Percentiles rank a stretch among this genome's conserved stretches.
These are phyloP conservation scores for Rhodamnia argentea DNA, from an alignment of 345 rosid species.

Conservation along the genomic window DNA sequence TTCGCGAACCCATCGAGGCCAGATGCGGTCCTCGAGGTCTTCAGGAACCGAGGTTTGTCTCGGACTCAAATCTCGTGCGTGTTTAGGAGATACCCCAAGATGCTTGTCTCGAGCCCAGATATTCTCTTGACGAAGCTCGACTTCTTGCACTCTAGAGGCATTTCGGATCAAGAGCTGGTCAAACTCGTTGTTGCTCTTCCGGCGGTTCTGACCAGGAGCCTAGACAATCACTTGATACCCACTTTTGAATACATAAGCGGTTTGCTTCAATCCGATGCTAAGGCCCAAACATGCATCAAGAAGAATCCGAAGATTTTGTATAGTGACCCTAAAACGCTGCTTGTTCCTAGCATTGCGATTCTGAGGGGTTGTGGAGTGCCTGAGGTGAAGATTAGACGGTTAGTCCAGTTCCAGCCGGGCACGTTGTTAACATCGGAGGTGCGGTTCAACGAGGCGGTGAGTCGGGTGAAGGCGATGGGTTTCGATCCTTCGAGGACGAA, in stretches of 20 bases:
- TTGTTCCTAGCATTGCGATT: background rate
- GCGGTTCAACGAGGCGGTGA: background rate
- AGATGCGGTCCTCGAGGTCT: background rate
- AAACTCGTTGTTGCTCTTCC: background rate
- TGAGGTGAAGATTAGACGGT: background rate
- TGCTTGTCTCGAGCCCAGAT: slow-evolving; percentile 4
- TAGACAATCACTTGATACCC: slow-evolving; percentile 15
- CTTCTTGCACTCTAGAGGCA: slow-evolving; percentile 22
- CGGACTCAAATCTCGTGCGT: slow-evolving; percentile 7
- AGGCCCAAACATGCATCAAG: background rate
- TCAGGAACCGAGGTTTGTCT: slow-evolving; percentile 17
- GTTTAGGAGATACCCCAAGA: background rate
- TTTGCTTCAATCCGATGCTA: slow-evolving; percentile 6
- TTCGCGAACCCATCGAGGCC: slow-evolving; percentile 8
- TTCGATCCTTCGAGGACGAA: background rate
- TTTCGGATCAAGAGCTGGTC: slow-evolving; percentile 10
- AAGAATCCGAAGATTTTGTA: background rate
- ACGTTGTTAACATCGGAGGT: background rate
- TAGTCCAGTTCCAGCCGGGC: background rate
- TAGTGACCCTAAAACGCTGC: background rate
- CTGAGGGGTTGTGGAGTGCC: slow-evolving; percentile 18
- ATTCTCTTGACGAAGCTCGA: slow-evolving; percentile 18
- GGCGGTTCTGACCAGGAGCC: slow-evolving; percentile 3
- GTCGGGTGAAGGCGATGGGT: slow-evolving; percentile 9
- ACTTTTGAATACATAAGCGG: slow-evolving; percentile 4